Percentiles rank a stretch among this genome's conserved stretches.
phyloP scores from a whole-genome alignment of 2,329 filamentous ascomycete genomes.

The Alternaria gansuensis region DNA sequence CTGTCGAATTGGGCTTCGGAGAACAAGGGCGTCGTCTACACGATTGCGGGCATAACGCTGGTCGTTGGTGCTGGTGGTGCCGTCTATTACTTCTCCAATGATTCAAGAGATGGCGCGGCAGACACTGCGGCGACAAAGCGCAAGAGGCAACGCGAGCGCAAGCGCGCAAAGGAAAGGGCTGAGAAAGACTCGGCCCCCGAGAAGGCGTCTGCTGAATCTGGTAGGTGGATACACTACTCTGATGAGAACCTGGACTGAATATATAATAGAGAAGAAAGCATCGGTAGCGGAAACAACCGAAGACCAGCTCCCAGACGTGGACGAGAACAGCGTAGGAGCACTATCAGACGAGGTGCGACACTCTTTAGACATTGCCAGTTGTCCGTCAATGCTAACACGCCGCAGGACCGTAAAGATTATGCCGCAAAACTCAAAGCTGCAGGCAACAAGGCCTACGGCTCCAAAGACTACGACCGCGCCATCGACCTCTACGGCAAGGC shows the following conservation, averaged over 20 bases:
- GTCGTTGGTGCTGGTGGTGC: conserved; percentile 91
- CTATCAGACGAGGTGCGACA: conserved; percentile 55
- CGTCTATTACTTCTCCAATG: conserved; percentile 80
- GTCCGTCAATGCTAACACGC: conserved; percentile 48
- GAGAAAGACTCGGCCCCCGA: conserved; percentile 61
- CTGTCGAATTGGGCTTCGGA: conserved; percentile 91
- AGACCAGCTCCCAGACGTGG: conserved; percentile 61
- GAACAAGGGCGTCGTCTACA: conserved; percentile 95
- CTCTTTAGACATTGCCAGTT: not conserved
- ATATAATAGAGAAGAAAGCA: conserved; percentile 48
- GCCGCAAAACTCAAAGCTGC: conserved; percentile 92
- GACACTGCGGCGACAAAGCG: conserved; percentile 63
- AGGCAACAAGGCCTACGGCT: conserved; percentile 94
- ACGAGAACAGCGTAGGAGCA: conserved; percentile 55
- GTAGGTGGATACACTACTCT: conserved; percentile 27
- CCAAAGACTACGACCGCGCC: conserved; percentile 91
- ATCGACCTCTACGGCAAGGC: conserved; percentile 96
- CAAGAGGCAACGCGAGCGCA: conserved; percentile 86
- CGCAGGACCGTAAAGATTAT: conserved; percentile 81
- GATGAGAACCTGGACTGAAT: conserved; percentile 34
- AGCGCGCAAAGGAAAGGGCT: conserved; percentile 80
- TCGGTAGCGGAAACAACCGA: conserved; percentile 50
- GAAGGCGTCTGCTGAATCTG: conserved; percentile 34
- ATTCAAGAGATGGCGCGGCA: conserved; percentile 57
- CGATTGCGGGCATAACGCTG: conserved; percentile 91